These are phyloP conservation scores for Ensete ventricosum DNA, from an alignment of 176 grass and related monocot species.

Conservation along the genomic window DNA sequence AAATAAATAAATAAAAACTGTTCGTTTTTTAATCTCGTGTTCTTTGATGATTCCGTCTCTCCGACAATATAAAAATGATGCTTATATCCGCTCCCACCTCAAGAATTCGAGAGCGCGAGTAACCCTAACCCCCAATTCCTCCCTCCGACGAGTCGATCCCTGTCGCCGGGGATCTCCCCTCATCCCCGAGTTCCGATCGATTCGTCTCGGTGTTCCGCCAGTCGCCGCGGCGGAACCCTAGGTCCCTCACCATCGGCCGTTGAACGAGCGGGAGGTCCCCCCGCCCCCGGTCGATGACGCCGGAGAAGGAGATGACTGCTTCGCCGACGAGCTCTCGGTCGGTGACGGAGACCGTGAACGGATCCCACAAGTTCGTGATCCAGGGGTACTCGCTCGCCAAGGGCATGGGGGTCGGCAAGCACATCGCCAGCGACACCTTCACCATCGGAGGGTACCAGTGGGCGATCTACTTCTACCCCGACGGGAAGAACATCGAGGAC, in stretches of 20 bases:
- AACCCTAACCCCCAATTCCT: not conserved
- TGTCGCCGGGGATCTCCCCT: not conserved
- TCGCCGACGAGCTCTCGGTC: constrained; percentile 6
- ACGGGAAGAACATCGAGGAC: constrained; percentile 15
- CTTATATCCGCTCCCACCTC: too few species aligned
- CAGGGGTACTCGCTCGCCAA: constrained; percentile 7
- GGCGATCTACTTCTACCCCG: constrained; percentile 5
- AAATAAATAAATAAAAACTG: too few species aligned
- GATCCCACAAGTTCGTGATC: constrained; percentile 10
- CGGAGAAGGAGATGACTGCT: not conserved
- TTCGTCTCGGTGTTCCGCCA: not conserved
- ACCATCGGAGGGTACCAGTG: constrained; percentile 3
- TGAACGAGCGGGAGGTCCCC: too few species aligned
- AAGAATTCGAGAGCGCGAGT: not conserved
- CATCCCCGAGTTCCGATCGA: not conserved
- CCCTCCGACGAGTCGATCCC: not conserved
- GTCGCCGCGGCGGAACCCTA: not conserved
- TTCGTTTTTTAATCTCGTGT: too few species aligned
- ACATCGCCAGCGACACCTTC: constrained; percentile 11
- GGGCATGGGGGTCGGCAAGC: constrained; percentile 9
- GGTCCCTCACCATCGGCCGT: not conserved
- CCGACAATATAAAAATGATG: too few species aligned
- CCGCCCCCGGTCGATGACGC: not conserved
- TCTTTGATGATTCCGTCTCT: too few species aligned
- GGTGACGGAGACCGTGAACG: constrained; percentile 6